Conservation (phyloP, 257 asterid genomes). For the Nicotiana undulata region DNA sequence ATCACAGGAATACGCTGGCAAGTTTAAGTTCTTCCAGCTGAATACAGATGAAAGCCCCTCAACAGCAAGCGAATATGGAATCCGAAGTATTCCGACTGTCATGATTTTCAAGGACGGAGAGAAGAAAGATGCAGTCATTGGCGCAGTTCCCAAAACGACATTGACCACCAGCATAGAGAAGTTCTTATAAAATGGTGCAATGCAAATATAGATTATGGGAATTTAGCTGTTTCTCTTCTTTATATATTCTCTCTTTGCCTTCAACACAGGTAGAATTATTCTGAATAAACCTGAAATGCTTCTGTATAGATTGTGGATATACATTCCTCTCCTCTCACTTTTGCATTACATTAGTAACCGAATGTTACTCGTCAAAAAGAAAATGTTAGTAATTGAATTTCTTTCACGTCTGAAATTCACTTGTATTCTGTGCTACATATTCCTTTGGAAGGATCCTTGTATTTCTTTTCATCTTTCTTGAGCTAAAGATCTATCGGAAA, state of each 20-base stretch:
- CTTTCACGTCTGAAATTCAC: not conserved
- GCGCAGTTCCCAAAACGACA: conserved; percentile 86
- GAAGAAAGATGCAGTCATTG: conserved; percentile 83
- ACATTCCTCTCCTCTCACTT: not conserved
- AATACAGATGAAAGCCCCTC: conserved; percentile 79
- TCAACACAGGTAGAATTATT: conserved; percentile 20
- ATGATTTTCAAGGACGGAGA: conserved; percentile 72
- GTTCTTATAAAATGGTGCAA: conserved; percentile 40
- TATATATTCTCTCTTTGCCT: conserved; percentile 10
- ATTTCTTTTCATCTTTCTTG: too few species aligned
- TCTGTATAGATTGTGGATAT: conserved; percentile 46
- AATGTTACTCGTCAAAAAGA: not conserved
- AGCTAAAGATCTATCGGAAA: too few species aligned
- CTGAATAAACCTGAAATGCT: conserved; percentile 27
- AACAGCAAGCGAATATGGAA: conserved; percentile 74
- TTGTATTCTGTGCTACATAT: not conserved
- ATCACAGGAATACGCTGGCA: conserved; percentile 61
- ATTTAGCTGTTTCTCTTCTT: conserved; percentile 11
- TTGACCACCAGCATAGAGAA: conserved; percentile 63
- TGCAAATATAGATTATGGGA: conserved; percentile 9
- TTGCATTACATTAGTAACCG: conserved; percentile 7
- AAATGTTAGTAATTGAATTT: conserved; percentile 6
- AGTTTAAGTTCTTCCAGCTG: conserved; percentile 83
- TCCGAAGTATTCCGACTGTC: conserved; percentile 94
- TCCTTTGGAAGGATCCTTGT: not conserved